Base-by-base conservation (phyloP, 805 yeast genomes). In the Komagataella kurtzmanii region DNA sequence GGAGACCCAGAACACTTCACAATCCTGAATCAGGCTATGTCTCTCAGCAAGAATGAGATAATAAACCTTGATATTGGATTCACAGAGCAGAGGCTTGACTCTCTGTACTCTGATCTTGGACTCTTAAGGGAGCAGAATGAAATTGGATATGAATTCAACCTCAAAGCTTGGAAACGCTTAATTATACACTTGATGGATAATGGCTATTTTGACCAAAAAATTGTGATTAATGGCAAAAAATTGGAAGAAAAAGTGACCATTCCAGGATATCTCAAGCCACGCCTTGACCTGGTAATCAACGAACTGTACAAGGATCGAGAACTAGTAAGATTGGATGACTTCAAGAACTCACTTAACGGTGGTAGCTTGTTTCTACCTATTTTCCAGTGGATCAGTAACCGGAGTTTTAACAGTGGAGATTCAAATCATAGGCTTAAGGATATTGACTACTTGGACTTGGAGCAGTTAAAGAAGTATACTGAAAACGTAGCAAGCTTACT, bases 141-240 rank as follows among this genome's bases (percentile, higher is more conserved):
- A 3, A 79, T 73, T 52, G 82, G 82, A 6, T 76, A 66, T 52
- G 68, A 62, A 19, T 81, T 81, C 14, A 77, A 77, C 55, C 23
- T 76, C 12, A 57, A 57, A 3, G 75, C 77, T 3, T 77, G 82
- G 82, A 65, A 60, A 48, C 55, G 58, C 4, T 64, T 71, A 8
- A 58, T 76, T 7, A 30, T 1, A 5, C 40, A 30, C 10, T 30
- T 30, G 40, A 30, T 30, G 40, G 40, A 30, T 4, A 30, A 30
- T 30, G 40, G 40, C 40, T 30, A 30, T 14, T 30, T 30, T 8
- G 40, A 30, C 10, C 40, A 30, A 30, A 30, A 30, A 8, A 14
- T 30, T 5, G 40, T 30, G 14, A 30, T 30, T 8, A 30, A 30
- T 10, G 40, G 40, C 5, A 30, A 10, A 30, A 7, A 10, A 10